phyloP scores from a whole-genome alignment of 2,329 filamentous ascomycete species.

The Trichophyton rubrum region DNA sequence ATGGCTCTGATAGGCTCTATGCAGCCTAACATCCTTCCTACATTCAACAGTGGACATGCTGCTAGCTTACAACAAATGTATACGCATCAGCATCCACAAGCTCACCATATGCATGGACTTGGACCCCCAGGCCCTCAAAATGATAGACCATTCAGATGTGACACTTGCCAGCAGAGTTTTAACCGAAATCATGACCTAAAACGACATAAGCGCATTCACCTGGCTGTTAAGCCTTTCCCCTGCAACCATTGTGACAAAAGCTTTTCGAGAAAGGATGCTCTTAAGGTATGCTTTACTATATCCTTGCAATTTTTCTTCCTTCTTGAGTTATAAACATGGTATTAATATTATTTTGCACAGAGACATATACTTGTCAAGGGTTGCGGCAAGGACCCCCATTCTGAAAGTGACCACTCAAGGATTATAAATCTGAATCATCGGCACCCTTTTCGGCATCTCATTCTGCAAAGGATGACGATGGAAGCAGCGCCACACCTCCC shows the following conservation, averaged over 20 bases:
- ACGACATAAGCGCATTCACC: slow-evolving; percentile 85
- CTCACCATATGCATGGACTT: slow-evolving; percentile 31
- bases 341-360: slow-evolving; percentile 24
- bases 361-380: slow-evolving; percentile 54
- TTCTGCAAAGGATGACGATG: not conserved
- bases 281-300: slow-evolving; percentile 59
- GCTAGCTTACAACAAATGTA: slow-evolving; percentile 52
- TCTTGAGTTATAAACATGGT: not conserved
- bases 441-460: not conserved
- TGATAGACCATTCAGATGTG: slow-evolving; percentile 89
- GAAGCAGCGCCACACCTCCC: not conserved
- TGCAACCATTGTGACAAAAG: slow-evolving; percentile 89
- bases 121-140: slow-evolving; percentile 45
- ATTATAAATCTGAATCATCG: not conserved
- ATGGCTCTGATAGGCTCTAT: slow-evolving; percentile 57
- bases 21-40: slow-evolving; percentile 44
- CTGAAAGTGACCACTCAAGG: slow-evolving; percentile 2
- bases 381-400: slow-evolving; percentile 36
- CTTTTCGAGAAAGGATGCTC: slow-evolving; percentile 88
- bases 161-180: slow-evolving; percentile 84
- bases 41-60: slow-evolving; percentile 49
- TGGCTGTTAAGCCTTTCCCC: slow-evolving; percentile 90
- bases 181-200: slow-evolving; percentile 95
- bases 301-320: not conserved
- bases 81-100: slow-evolving; percentile 34